These are phyloP conservation scores for Helminthosporium solani DNA, from an alignment of 2,329 filamentous ascomycete genomes.

Conservation along the genomic window DNA sequence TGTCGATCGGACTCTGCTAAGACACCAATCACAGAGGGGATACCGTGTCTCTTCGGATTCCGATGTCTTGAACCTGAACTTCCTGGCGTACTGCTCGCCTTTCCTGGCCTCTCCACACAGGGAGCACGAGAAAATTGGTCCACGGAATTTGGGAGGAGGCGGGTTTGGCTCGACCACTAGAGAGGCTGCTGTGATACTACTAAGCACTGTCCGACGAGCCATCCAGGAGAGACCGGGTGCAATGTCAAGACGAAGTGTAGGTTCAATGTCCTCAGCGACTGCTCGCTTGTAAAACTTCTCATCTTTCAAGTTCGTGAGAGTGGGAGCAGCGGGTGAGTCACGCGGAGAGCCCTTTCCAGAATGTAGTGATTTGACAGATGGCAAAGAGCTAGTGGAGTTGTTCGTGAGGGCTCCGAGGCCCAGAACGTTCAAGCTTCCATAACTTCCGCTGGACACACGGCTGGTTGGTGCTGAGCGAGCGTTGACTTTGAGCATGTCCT, in stretches of 20 bases:
- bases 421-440: conserved; percentile 62
- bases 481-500: conserved; percentile 69
- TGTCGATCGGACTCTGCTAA: conserved; percentile 77
- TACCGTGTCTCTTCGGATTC: conserved; percentile 87
- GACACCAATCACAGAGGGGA: conserved; percentile 85
- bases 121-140: conserved; percentile 69
- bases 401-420: conserved; percentile 53
- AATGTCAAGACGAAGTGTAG: conserved; percentile 82
- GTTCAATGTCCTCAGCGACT: conserved; percentile 88
- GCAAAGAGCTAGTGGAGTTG: conserved; percentile 53
- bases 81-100: conserved; percentile 69
- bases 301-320: conserved; percentile 72
- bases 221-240: conserved; percentile 94
- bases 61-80: conserved; percentile 83
- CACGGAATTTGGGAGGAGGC: conserved; percentile 54
- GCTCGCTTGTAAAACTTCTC: conserved; percentile 92
- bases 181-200: conserved; percentile 78
- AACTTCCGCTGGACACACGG: conserved; percentile 71
- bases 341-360: conserved; percentile 41
- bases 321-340: conserved; percentile 24
- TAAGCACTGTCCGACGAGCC: conserved; percentile 79
- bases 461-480: conserved; percentile 59
- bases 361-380: conserved; percentile 52
- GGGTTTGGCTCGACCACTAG: conserved; percentile 80
- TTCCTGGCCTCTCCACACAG: conserved; percentile 83